Percentiles rank a stretch among this genome's conserved stretches.
Conservation (phyloP, 202 grass and related monocot species). For the Brachypodium distachyon region DNA sequence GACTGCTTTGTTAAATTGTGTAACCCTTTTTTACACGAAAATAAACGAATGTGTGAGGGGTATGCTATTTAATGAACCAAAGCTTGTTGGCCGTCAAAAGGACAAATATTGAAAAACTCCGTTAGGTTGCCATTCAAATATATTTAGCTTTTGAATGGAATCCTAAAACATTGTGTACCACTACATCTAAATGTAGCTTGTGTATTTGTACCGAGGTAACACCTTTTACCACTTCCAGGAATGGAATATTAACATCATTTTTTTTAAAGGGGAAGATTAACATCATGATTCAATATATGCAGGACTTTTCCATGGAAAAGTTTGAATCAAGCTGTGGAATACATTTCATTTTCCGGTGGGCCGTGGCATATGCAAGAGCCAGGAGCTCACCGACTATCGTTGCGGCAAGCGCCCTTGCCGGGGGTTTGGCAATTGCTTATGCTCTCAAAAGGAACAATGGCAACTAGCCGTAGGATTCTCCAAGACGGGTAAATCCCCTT, state of each 20-base stretch:
- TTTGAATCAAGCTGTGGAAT: constrained; percentile 45
- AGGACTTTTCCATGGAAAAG: constrained; percentile 57
- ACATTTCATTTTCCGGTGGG: constrained; percentile 41
- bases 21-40: not conserved
- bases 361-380: constrained; percentile 27
- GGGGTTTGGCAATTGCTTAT: constrained; percentile 33
- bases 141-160: not conserved
- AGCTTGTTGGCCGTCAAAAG: not conserved
- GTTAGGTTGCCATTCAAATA: not conserved
- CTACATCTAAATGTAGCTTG: not conserved
- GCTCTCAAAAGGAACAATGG: constrained; percentile 22
- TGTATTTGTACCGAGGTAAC: not conserved
- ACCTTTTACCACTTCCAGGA: not conserved
- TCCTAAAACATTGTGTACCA: not conserved
- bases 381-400: constrained; percentile 18
- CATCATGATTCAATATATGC: not conserved
- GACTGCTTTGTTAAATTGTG: not conserved
- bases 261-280: too few species aligned
- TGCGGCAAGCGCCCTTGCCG: constrained; percentile 30
- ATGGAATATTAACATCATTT: not conserved
- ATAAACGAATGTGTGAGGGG: not conserved
- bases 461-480: not conserved
- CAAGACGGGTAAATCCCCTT: not conserved
- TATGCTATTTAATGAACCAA: not conserved
- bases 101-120: not conserved